Conservation (phyloP, 2,329 filamentous ascomycete genomes). For the Alternaria incomplexa region DNA sequence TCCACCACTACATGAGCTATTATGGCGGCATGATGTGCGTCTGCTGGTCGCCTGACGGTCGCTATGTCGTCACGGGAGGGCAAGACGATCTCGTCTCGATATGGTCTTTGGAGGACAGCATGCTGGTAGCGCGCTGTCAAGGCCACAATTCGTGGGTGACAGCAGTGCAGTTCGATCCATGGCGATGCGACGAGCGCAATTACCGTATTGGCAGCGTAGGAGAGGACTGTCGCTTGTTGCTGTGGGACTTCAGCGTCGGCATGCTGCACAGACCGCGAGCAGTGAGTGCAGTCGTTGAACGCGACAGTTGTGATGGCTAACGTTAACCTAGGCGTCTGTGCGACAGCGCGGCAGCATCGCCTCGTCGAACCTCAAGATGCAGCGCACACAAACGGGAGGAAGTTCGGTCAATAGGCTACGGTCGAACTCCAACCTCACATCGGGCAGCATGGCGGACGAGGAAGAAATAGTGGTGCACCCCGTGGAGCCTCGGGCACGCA, state of each 20-base stretch:
- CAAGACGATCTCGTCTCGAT: conserved; percentile 97
- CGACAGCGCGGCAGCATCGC: conserved; percentile 63
- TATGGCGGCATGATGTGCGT: conserved; percentile 93
- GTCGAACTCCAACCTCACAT: conserved; percentile 73
- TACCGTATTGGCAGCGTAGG: conserved; percentile 97
- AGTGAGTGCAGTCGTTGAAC: conserved; percentile 52
- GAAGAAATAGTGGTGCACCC: conserved; percentile 71
- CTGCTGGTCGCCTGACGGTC: conserved; percentile 96
- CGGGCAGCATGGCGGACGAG: conserved; percentile 60
- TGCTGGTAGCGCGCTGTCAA: conserved; percentile 88
- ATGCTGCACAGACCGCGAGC: conserved; percentile 93
- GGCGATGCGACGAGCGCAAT: conserved; percentile 93
- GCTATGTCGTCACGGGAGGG: conserved; percentile 92
- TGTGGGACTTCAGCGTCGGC: conserved; percentile 98
- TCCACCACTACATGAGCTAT: conserved; percentile 87
- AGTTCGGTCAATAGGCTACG: conserved; percentile 68
- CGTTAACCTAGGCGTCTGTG: conserved; percentile 55
- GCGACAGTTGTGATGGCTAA: background rate
- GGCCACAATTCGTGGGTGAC: conserved; percentile 97
- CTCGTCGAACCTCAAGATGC: conserved; percentile 53
- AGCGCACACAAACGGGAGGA: conserved; percentile 64
- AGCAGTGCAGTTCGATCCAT: conserved; percentile 91
- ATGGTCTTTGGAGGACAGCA: conserved; percentile 85
- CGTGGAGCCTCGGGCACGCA: conserved; percentile 83
- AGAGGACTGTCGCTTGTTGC: conserved; percentile 85